Base-by-base conservation (phyloP, 2,329 filamentous ascomycete genomes). In the Helicocarpus griseus region DNA sequence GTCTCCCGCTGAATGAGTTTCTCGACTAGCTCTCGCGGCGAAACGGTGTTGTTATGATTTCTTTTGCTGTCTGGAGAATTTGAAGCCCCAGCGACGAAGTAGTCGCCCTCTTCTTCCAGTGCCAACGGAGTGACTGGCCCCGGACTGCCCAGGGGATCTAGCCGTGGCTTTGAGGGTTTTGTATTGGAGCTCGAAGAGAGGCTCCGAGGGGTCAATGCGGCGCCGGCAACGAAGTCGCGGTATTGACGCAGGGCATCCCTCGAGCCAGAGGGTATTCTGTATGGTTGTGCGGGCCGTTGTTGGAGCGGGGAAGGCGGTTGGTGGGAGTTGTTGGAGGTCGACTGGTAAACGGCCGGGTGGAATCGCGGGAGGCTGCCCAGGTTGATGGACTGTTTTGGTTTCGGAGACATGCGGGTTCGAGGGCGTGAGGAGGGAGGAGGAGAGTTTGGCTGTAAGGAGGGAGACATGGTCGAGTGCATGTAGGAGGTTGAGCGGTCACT, bases 71-170 rank as follows among this genome's bases (percentile, higher is more conserved):
- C 26, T 17, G 19, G 48, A 1, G 38, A 31, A 21, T 36, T 19
- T 13, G 38, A 5, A 24, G 62, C 56, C 21, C 69, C 69, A 6
- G 65, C 63, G 4, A 63, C 61, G 9, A 74, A 61, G 51, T 74
- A 74, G 47, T 53, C 57, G 50, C 69, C 65, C 5, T 65, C 61
- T 29, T 71, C 63, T 48, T 69, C 70, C 7, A 75, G 61, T 1
- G 63, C 67, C 45, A 75, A 58, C 11, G 72, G 72, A 3, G 72
- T 74, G 33, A 75, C 72, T 0, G 71, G 70, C 1, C 72, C 72
- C 1, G 72, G 72, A 48, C 72, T 75, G 33, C 66, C 65, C 9
- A 73, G 62, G 19, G 72, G 72, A 44, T 72, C 69, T 14, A 75
- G 58, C 5, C 71, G 68, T 6, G 72, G 72, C 14, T 71, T 69